These are phyloP conservation scores for Lodderomyces margitis DNA, from an alignment of 1,139 yeast species.

Conservation along the genomic window DNA sequence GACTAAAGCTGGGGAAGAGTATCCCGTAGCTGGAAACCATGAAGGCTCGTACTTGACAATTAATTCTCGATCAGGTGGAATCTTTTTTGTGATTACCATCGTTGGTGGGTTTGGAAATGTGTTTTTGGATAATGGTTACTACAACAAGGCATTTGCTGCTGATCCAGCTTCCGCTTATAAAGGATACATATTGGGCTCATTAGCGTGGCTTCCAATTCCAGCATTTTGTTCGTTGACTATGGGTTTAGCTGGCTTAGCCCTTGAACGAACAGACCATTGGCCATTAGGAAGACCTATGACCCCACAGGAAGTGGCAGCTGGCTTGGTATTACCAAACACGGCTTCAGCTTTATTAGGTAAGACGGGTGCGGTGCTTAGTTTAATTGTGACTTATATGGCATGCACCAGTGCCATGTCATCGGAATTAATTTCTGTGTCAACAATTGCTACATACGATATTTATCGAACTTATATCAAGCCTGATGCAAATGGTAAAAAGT, in stretches of 20 bases:
- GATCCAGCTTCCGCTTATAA: constrained; percentile 81
- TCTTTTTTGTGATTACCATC: constrained; percentile 77
- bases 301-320: constrained; percentile 70
- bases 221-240: constrained; percentile 76
- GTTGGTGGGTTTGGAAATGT: constrained; percentile 91
- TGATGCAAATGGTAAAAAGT: constrained; percentile 65
- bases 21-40: constrained; percentile 73
- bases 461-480: constrained; percentile 81
- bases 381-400: constrained; percentile 79
- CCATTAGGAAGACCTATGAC: constrained; percentile 73
- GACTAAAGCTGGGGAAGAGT: constrained; percentile 50
- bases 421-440: constrained; percentile 82
- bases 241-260: constrained; percentile 77
- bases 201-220: constrained; percentile 91
- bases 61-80: constrained; percentile 74
- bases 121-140: constrained; percentile 84
- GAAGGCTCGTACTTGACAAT: constrained; percentile 78
- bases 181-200: constrained; percentile 89
- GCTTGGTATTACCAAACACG: constrained; percentile 82
- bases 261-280: constrained; percentile 66
- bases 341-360: constrained; percentile 82
- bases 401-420: constrained; percentile 83
- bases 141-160: constrained; percentile 88
- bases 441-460: constrained; percentile 80
- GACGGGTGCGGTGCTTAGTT: constrained; percentile 81